Evolutionary conservation across 2,329 filamentous ascomycete species (phyloP), one percentile per base, ranked within the genome.

Genomic region (Chrysoporthe cubensis): DNA sequence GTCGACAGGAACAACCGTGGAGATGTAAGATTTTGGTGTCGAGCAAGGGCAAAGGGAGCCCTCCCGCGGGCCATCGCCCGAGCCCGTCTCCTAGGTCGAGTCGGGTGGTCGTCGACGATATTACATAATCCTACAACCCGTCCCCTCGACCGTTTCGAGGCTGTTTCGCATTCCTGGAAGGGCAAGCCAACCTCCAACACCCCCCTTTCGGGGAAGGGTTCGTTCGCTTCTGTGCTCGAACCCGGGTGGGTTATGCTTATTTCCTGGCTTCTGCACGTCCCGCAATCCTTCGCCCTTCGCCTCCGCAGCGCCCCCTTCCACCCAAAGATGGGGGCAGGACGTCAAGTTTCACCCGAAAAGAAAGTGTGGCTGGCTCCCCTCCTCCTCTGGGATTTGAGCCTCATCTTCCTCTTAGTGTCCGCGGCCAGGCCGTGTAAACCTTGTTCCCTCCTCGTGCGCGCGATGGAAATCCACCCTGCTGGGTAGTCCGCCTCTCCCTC

Each of bases 261-360:
- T 34, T 9, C 7, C 7, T 9, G n/a, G 14, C 21, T 54, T 54
- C 50, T 54, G 50, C 26, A 21, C 3, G 13, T 52, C 1, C n/a
- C 9, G 8, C 48, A 52, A 50, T 50, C 46, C 46, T 50, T 50
- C 46, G 18, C 46, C 21, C 46, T 50, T 50, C 18, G n/a, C n/a
- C 21, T 26, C 9, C 48, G 37, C 37, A 40, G 37, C 37, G 37
- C 9, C 3, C 48, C 16, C 44, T 13, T 52, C 26, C 3, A 26
- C 26, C n/a, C 11, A 21, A 13, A 32, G 2, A 32, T 14, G 11
- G 21, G 48, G 50, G 21, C 21, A 13, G 50, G 26, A 13, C 32
- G 50, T 54, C 50, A 54, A 54, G 50, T 54, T 54, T 54, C 50
- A 54, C 13, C 26, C 16, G 50, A 54, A 16, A 13, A 32, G 48